These are phyloP conservation scores for Phytopythium aichiense DNA, from an alignment of 352 stramenopile genomes.

Conservation along the genomic window DNA sequence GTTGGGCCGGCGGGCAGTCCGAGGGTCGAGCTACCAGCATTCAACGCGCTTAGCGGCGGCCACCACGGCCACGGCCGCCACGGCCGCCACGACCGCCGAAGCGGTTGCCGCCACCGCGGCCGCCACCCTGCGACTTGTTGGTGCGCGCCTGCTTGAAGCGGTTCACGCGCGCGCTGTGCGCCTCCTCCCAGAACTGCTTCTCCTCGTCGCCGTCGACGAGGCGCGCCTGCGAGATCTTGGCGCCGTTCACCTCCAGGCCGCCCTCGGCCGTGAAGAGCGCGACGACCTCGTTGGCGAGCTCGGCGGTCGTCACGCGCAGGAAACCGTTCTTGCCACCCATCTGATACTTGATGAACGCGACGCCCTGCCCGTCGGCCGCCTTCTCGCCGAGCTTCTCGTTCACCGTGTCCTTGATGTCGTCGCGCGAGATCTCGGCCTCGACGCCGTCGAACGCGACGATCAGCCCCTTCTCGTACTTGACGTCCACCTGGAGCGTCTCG, in stretches of 20 bases:
- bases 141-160: conserved; percentile 79
- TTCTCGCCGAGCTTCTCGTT: conserved; percentile 81
- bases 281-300: conserved; percentile 62
- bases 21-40: background rate
- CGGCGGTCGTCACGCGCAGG: conserved; percentile 55
- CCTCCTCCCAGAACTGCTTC: conserved; percentile 84
- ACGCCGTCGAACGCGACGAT: conserved; percentile 83
- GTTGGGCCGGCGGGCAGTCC: background rate
- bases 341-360: conserved; percentile 87
- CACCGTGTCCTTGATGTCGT: conserved; percentile 85
- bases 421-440: conserved; percentile 70
- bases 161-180: conserved; percentile 59
- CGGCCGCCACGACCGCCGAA: conserved; percentile 36
- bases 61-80: conserved; percentile 28
- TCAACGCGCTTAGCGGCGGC: conserved; percentile 28
- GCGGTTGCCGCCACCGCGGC: conserved; percentile 28
- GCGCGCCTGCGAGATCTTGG: conserved; percentile 48
- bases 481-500: conserved; percentile 71
- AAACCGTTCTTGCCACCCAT: conserved; percentile 65
- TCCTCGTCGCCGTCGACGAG: conserved; percentile 75
- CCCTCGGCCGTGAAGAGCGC: conserved; percentile 48
- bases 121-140: conserved; percentile 60
- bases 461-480: conserved; percentile 82
- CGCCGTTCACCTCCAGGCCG: conserved; percentile 65
- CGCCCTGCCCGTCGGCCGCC: conserved; percentile 46